Conservation (phyloP, 306 rosid species). For the Acacia confusa region DNA sequence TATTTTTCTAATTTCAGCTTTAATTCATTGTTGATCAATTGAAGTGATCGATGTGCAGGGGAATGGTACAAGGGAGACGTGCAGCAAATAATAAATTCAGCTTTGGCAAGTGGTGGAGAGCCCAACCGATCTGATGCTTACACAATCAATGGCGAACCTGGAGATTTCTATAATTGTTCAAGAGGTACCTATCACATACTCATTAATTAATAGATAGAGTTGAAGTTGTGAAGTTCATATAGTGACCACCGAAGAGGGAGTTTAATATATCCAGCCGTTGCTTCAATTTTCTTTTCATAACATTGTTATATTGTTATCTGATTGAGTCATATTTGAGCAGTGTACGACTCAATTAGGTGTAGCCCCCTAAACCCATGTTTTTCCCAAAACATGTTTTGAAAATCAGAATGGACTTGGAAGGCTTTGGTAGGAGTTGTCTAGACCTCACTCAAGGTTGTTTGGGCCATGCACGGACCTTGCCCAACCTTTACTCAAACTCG, state of each 20-base stretch:
- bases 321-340: too few species aligned
- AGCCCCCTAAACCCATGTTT: too few species aligned
- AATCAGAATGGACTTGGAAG: too few species aligned
- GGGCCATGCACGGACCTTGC: too few species aligned
- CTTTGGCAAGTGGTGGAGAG: conserved; percentile 26
- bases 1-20: background rate
- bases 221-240: background rate
- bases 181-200: background rate
- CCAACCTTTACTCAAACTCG: too few species aligned
- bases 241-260: background rate
- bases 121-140: conserved; percentile 39
- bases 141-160: conserved; percentile 45
- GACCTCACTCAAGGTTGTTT: too few species aligned
- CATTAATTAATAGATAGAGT: background rate
- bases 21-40: too few species aligned
- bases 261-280: background rate
- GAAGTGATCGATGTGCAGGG: conserved; percentile 1
- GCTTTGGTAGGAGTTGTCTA: too few species aligned
- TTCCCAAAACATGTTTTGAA: too few species aligned
- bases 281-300: too few species aligned
- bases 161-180: conserved; percentile 24
- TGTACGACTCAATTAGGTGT: too few species aligned
- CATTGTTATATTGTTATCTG: too few species aligned
- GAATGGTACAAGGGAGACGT: conserved; percentile 36
- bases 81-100: conserved; percentile 17